phyloP scores from a whole-genome alignment of 495 filamentous ascomycete species.

The Lophium mytilinum region DNA sequence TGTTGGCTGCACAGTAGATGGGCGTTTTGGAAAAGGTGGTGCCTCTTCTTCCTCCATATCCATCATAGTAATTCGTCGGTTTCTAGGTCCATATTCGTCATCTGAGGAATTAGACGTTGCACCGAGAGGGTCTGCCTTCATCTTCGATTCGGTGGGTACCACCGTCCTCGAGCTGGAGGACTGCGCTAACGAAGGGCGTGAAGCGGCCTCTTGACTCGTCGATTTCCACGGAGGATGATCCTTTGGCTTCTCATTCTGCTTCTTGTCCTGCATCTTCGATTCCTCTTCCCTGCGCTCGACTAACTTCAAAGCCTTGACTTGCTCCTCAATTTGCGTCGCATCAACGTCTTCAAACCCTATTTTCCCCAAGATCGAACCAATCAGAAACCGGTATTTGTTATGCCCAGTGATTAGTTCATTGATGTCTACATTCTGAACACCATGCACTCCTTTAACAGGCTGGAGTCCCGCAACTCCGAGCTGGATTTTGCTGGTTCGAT shows the following conservation, averaged over 20 bases:
- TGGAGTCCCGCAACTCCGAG: slow-evolving; percentile 53
- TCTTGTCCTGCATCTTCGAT: slow-evolving; percentile 32
- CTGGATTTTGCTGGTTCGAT: slow-evolving; percentile 45
- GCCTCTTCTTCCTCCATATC: neutral
- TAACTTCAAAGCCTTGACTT: slow-evolving; percentile 32
- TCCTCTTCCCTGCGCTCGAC: slow-evolving; percentile 38
- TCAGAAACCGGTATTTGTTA: slow-evolving; percentile 45
- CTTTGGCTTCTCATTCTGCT: slow-evolving; percentile 3
- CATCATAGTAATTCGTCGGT: neutral
- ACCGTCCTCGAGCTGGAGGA: neutral
- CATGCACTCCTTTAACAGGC: slow-evolving; percentile 43
- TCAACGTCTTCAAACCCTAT: slow-evolving; percentile 51
- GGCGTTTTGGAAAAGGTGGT: neutral
- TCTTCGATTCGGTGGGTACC: neutral
- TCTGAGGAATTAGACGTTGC: neutral
- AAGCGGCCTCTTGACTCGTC: neutral
- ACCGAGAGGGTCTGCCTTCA: neutral
- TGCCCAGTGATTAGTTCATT: slow-evolving; percentile 48
- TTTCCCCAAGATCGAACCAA: slow-evolving; percentile 46
- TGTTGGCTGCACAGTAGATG: no score
- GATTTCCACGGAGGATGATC: neutral
- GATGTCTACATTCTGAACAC: slow-evolving; percentile 52
- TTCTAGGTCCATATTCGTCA: neutral
- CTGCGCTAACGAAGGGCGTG: neutral
- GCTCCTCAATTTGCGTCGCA: slow-evolving; percentile 33